Conservation (phyloP, 805 yeast genomes). For the Metschnikowia kunwiensis region DNA sequence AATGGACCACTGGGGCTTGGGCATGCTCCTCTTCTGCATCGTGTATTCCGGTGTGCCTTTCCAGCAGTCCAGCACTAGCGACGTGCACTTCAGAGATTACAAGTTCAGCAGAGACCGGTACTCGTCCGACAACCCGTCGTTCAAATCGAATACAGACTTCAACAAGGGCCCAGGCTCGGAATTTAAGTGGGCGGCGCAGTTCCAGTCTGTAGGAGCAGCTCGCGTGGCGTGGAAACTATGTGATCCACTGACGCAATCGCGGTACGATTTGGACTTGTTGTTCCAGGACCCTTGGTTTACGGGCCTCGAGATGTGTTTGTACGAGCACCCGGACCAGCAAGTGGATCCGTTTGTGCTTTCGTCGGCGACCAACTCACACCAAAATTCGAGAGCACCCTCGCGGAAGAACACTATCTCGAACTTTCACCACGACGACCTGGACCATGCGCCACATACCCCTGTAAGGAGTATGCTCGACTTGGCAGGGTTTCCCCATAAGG, state of each 20-base stretch:
- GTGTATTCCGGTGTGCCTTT: slow-evolving; percentile 62
- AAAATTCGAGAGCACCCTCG: slow-evolving; percentile 29
- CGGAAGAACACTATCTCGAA: slow-evolving; percentile 29
- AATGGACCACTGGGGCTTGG: slow-evolving; percentile 73
- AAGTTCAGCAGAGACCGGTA: slow-evolving; percentile 44
- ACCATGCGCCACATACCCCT: slow-evolving; percentile 25
- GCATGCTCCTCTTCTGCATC: slow-evolving; percentile 61
- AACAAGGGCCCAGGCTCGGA: slow-evolving; percentile 67
- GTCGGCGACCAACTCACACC: slow-evolving; percentile 18
- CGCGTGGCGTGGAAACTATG: slow-evolving; percentile 72
- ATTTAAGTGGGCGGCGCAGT: slow-evolving; percentile 63
- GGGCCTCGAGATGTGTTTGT: slow-evolving; percentile 55
- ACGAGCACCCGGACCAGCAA: slow-evolving; percentile 44
- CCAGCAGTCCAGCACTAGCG: slow-evolving; percentile 46
- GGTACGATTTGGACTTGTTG: slow-evolving; percentile 54
- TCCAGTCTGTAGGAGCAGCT: slow-evolving; percentile 56
- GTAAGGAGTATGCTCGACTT: slow-evolving; percentile 41
- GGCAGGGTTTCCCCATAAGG: slow-evolving; percentile 9
- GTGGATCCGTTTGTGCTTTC: slow-evolving; percentile 33
- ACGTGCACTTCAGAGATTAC: slow-evolving; percentile 54
- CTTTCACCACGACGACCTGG: slow-evolving; percentile 10
- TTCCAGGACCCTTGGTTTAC: slow-evolving; percentile 65
- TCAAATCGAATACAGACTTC: slow-evolving; percentile 44
- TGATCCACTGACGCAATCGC: slow-evolving; percentile 54
- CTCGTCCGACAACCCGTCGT: slow-evolving; percentile 43